Conservation (phyloP, 2,329 filamentous ascomycete species). For the Phoma sp. region DNA sequence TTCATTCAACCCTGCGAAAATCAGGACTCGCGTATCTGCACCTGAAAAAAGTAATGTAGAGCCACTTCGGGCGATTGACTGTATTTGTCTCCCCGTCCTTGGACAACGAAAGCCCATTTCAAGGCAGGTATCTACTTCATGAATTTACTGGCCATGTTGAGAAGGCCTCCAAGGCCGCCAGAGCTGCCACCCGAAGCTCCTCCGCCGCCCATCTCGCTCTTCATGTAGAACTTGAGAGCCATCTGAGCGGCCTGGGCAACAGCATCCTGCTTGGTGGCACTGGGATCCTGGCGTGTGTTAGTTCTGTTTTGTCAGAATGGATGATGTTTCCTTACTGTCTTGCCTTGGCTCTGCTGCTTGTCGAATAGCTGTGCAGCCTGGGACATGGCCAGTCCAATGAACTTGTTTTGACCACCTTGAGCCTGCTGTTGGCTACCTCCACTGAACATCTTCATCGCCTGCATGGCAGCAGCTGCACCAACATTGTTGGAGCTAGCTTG, state of each 20-base stretch:
- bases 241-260: slow-evolving; percentile 82
- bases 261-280: slow-evolving; percentile 79
- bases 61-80: neutral
- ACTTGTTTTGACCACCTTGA: slow-evolving; percentile 71
- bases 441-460: slow-evolving; percentile 81
- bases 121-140: slow-evolving; percentile 45
- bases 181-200: slow-evolving; percentile 50
- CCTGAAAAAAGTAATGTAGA: neutral
- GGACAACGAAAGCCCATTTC: neutral
- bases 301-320: slow-evolving; percentile 44
- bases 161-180: slow-evolving; percentile 59
- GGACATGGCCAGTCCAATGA: slow-evolving; percentile 85
- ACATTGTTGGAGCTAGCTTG: slow-evolving; percentile 53
- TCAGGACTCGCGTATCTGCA: neutral
- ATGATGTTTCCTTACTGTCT: slow-evolving; percentile 53
- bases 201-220: slow-evolving; percentile 65
- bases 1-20: neutral
- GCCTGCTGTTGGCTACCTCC: slow-evolving; percentile 55
- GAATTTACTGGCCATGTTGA: slow-evolving; percentile 68
- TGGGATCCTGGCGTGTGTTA: slow-evolving; percentile 45
- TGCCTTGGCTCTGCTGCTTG: slow-evolving; percentile 62
- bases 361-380: slow-evolving; percentile 82
- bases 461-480: slow-evolving; percentile 78
- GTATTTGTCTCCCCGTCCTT: neutral
- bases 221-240: slow-evolving; percentile 90